Evolutionary conservation across 2,329 filamentous ascomycete genomes (phyloP).

Genomic region (Chaetomium sp.): DNA sequence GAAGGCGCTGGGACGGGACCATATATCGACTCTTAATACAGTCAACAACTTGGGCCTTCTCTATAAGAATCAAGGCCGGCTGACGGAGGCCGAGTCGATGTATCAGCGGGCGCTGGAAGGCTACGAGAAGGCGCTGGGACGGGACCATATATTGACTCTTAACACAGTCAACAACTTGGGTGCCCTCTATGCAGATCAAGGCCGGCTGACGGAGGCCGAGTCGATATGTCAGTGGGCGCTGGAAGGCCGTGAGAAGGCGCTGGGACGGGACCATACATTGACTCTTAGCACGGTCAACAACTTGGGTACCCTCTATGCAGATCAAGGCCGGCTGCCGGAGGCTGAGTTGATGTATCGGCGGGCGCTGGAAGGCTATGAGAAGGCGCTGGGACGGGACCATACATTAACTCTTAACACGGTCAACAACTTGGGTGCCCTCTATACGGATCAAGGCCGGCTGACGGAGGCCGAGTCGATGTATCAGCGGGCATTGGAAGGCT

Average conservation of each 20-base stretch:
- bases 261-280: not conserved
- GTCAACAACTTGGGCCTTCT: not conserved
- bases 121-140: too few species aligned
- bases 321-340: not conserved
- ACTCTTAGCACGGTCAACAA: not conserved
- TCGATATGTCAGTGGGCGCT: not conserved
- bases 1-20: not conserved
- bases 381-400: not conserved
- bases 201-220: too few species aligned
- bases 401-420: not conserved
- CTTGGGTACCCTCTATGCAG: not conserved
- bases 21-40: not conserved
- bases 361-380: not conserved
- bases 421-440: not conserved
- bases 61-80: not conserved
- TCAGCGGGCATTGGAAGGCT: not conserved
- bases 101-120: too few species aligned
- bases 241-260: not conserved
- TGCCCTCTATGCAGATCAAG: too few species aligned
- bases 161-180: too few species aligned
- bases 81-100: not conserved
- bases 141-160: too few species aligned
- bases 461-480: not conserved
- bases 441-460: not conserved
- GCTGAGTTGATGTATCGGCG: not conserved